These are phyloP conservation scores for Heritiera fomes DNA, from an alignment of 345 rosid genomes.

Conservation along the genomic window DNA sequence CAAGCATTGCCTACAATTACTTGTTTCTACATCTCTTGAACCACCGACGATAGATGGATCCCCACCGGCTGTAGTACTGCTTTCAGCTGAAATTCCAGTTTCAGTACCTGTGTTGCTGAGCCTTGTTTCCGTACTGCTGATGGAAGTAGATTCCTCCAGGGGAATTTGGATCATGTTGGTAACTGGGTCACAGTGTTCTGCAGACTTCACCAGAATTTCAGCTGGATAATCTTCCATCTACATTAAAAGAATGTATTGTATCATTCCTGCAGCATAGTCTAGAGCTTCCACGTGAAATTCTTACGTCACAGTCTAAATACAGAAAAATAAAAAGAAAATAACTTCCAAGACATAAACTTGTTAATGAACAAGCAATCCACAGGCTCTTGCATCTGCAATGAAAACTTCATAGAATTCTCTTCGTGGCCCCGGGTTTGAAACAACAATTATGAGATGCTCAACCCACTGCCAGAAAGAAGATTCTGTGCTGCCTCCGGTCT, in stretches of 20 bases:
- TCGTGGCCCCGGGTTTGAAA: not conserved
- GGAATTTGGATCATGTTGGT: slow-evolving; percentile 27
- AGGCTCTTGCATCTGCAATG: slow-evolving; percentile 9
- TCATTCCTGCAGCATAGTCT: slow-evolving; percentile 15
- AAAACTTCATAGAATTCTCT: not conserved
- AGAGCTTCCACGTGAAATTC: slow-evolving; percentile 8
- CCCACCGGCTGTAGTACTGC: slow-evolving; percentile 29
- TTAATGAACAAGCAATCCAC: not conserved
- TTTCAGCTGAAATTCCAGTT: slow-evolving; percentile 36
- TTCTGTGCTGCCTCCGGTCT: slow-evolving; percentile 8
- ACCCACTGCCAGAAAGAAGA: slow-evolving; percentile 18
- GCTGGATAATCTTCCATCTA: slow-evolving; percentile 49
- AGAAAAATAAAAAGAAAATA: not conserved
- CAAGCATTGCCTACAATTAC: slow-evolving; percentile 35
- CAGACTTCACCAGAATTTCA: slow-evolving; percentile 36
- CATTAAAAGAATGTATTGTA: slow-evolving; percentile 21
- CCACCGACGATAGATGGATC: slow-evolving; percentile 29
- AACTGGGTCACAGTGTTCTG: slow-evolving; percentile 31
- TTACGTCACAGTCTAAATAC: not conserved
- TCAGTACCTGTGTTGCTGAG: slow-evolving; percentile 35
- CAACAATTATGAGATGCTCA: slow-evolving; percentile 15
- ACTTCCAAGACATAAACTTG: slow-evolving; percentile 1
- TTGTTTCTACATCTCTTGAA: slow-evolving; percentile 29
- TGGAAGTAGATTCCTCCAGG: slow-evolving; percentile 30
- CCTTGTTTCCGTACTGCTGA: slow-evolving; percentile 30